Base-by-base conservation (phyloP, 805 yeast species). In the Ogataea pignaliae region DNA sequence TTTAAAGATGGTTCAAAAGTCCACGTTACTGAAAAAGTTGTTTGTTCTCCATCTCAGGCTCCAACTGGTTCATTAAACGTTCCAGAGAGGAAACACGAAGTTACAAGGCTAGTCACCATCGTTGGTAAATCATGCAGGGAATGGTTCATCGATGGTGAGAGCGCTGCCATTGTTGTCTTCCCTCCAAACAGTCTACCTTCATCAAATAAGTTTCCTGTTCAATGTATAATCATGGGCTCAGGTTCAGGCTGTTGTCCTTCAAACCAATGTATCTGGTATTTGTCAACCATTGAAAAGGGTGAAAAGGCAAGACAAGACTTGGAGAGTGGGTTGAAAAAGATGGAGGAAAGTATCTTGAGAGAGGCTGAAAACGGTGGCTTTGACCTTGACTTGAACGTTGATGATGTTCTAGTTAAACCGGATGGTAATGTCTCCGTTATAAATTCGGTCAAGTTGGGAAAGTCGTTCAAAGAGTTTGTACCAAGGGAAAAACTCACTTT, bases 201-300 rank as follows among this genome's bases (percentile, higher is more conserved):
- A 13, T 55, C 71, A 40, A 91, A 93, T 62, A 70, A 69, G 45
- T 74, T 70, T 52, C 87, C 93, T 9, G 93, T 91, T 33, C 97
- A 90, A 65, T 91, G 83, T 4, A 68, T 91, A 34, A 88, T 93
- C 30, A 81, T 88, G 72, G 95, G 95, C 41, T 81, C 89, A 8
- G 93, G 88, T 10, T 72, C 91, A 1, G 97, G 95, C 14, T 83
- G 85, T 52, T 88, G 95, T 53, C 95, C 97, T 2, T 61, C 62
- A n/a, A 93, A 87, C 36, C 90, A 89, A 56, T 79, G 91, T 43
- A 78, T 90, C 43, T 91, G 98, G 98, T 90, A 87, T 67, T 71
- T 88, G 51, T 81, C 90, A 34, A 83, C 96, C 3, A 76, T 79
- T 45, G 95, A 86, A 63, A 78, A 75, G 44, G 79, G 83, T 36